Conservation (phyloP, 2,329 filamentous ascomycete species). For the Pseudonectria buxi region DNA sequence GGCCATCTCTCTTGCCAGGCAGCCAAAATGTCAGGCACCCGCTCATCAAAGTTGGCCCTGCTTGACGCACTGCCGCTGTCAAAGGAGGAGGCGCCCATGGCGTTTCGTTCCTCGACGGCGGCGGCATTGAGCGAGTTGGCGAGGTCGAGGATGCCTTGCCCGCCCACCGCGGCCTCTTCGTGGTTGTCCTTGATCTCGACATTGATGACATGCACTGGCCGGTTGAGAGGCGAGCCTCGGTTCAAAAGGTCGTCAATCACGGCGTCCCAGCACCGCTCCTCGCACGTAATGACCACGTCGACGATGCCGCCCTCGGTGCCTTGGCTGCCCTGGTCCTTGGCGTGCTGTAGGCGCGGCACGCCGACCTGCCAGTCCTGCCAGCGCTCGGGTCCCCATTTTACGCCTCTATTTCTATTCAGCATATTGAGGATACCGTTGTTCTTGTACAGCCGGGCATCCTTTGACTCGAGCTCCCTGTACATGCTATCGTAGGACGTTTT, state of each 20-base stretch:
- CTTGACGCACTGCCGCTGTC: slow-evolving; percentile 61
- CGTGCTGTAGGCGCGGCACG: slow-evolving; percentile 69
- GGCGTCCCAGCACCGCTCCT: slow-evolving; percentile 97
- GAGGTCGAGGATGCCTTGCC: slow-evolving; percentile 84
- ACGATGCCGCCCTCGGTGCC: slow-evolving; percentile 87
- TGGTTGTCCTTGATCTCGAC: slow-evolving; percentile 98
- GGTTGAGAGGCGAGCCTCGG: slow-evolving; percentile 78
- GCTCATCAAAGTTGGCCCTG: slow-evolving; percentile 78
- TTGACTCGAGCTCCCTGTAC: slow-evolving; percentile 80
- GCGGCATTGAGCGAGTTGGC: slow-evolving; percentile 77
- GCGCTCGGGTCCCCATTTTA: slow-evolving; percentile 93
- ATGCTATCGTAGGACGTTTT: slow-evolving; percentile 92
- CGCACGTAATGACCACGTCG: slow-evolving; percentile 93
- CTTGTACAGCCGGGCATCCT: slow-evolving; percentile 81
- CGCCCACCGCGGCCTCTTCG: slow-evolving; percentile 87
- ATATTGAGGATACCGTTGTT: slow-evolving; percentile 93
- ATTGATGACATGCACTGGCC: slow-evolving; percentile 95
- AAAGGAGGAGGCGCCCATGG: slow-evolving; percentile 58
- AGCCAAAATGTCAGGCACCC: slow-evolving; percentile 83
- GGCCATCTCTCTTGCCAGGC: slow-evolving; percentile 96
- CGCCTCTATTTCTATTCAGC: slow-evolving; percentile 81
- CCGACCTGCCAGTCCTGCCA: slow-evolving; percentile 98
- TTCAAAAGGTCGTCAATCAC: slow-evolving; percentile 89
- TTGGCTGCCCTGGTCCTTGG: slow-evolving; percentile 65
- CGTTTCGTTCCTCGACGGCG: slow-evolving; percentile 68